Percentiles rank a stretch among this genome's conserved stretches.
Conservation (phyloP, 495 filamentous ascomycete genomes). For the Tuber melanosporum region DNA sequence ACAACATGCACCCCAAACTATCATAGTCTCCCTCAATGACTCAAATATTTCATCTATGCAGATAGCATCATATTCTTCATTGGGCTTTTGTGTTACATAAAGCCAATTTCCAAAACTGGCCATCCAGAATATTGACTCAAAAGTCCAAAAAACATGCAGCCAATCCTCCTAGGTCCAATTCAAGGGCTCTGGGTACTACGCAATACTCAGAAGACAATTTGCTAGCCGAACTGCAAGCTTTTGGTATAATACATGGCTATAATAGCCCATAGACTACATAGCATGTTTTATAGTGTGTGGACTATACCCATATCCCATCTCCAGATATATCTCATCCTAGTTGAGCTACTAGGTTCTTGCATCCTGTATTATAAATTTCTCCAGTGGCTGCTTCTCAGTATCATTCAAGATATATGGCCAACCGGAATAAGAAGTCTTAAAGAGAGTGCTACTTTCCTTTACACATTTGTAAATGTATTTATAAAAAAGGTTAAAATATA, state of each 20-base stretch:
- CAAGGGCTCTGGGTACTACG: not conserved
- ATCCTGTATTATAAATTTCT: conserved; percentile 11
- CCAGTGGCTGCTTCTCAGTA: too few relatives aligned
- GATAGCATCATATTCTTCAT: conserved; percentile 14
- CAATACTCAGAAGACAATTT: not conserved
- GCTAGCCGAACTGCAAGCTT: not conserved
- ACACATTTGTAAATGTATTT: too few relatives aligned
- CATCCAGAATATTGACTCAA: conserved; percentile 19
- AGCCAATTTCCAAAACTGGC: conserved; percentile 3
- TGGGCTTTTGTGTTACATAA: not conserved
- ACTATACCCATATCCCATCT: conserved; percentile 1
- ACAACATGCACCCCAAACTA: conserved; percentile 22
- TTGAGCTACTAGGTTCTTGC: not conserved
- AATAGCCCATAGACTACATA: too few relatives aligned
- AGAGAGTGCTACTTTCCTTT: too few relatives aligned
- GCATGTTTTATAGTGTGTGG: not conserved
- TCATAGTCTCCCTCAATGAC: not conserved
- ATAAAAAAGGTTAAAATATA: too few relatives aligned
- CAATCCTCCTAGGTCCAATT: conserved; percentile 19
- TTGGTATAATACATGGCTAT: too few relatives aligned
- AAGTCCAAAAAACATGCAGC: conserved; percentile 14
- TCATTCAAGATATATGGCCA: too few relatives aligned
- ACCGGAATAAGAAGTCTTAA: too few relatives aligned
- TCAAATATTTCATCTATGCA: conserved; percentile 20
- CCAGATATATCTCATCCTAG: not conserved